A percentile compares a stretch with the other conserved stretches of the same genome.
phyloP scores from a whole-genome alignment of 2,329 filamentous ascomycete genomes.

The Cladosporium oxysporum region DNA sequence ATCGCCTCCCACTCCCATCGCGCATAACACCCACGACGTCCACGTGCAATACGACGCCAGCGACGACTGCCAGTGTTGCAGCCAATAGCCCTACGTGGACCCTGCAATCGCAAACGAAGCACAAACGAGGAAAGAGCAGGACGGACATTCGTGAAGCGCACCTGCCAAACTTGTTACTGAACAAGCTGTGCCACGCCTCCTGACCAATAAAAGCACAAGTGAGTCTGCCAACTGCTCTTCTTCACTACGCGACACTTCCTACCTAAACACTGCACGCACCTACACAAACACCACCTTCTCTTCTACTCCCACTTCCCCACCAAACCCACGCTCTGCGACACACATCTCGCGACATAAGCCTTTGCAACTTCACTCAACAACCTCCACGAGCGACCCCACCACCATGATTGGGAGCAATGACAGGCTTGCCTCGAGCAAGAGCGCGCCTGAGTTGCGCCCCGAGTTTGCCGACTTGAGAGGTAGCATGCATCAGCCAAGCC shows the following conservation, averaged over 20 bases:
- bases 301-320: neutral
- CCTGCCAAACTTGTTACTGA: conserved; percentile 13
- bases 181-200: neutral
- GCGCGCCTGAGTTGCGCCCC: conserved; percentile 17
- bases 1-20: neutral
- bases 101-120: conserved; percentile 1
- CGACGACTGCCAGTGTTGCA: neutral
- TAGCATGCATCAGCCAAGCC: neutral
- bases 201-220: conserved; percentile 1
- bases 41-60: neutral
- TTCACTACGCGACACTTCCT: neutral
- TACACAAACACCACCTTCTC: conserved; percentile 1
- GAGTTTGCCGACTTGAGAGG: conserved; percentile 1
- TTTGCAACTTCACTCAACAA: neutral
- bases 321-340: neutral
- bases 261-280: neutral
- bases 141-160: conserved; percentile 12
- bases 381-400: neutral
- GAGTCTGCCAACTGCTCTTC: conserved; percentile 12
- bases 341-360: neutral
- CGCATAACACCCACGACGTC: neutral
- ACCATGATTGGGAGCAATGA: conserved; percentile 20
- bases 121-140: conserved; percentile 15
- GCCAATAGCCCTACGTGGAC: neutral
- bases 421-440: conserved; percentile 20